Evolutionary conservation across 2,329 filamentous ascomycete genomes (phyloP), one percentile per base, ranked within the genome.

Genomic region (Escovopsis weberi): DNA sequence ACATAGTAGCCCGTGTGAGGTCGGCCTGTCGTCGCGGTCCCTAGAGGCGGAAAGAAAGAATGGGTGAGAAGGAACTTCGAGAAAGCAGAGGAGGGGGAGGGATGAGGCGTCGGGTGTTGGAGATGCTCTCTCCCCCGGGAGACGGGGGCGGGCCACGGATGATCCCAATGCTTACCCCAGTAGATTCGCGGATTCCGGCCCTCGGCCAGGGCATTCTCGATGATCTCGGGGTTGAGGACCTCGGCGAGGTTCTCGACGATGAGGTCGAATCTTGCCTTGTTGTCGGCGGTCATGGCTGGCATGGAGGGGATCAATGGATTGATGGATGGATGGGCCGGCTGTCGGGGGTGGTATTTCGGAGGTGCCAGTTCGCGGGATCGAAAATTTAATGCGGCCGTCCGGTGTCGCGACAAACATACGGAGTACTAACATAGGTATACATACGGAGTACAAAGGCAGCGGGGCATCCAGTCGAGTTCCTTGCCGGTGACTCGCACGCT

Each of bases 1-100:
- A 91, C 82, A 48, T 94, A 85, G 71, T 94, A 94, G 52, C 85
- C 88, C 59, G 78, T 84, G 62, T 95, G 88, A 43, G 87, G 87
- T 46, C 80, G 74, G n/a, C 86, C 86, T 0, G 86, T 93, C 12
- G 85, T 86, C 15, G 85, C 84, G 34, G 82, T 89, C 36, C 82
- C 75, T 75, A 41, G 6, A n/a, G n/a, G 12, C 12, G 30, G 41
- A 18, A 39, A 37, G 18, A 18, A 39, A 34, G 37, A 12, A n/a
- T 37, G 19, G 12, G 30, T 12, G 26, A n/a, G 12, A 2, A 33
- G 18, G 8, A n/a, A 15, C 12, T 18, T 23, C 10, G 6, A 10
- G 3, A 1, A 18, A 28, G 12, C 12, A 8, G n/a, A 8, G 30
- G n/a, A 32, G 15, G 12, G 33, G 30, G n/a, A 15, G 12, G 37